Conservation (phyloP, 192 early-diverging fungal species). For the Rhizophagus prolifer region DNA sequence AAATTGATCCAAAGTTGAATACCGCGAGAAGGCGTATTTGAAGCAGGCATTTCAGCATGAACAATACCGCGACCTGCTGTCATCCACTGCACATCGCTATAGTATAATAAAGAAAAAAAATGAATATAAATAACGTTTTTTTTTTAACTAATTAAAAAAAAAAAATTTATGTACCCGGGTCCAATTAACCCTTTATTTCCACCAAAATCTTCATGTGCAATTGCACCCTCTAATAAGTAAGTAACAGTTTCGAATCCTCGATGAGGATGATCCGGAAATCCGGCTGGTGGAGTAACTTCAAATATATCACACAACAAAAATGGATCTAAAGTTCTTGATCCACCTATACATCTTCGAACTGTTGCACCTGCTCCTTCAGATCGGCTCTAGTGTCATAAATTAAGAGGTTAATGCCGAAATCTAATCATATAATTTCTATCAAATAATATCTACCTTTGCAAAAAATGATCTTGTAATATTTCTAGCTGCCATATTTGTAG, state of each 20-base stretch:
- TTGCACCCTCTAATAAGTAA: constrained; percentile 58
- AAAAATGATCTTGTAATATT: constrained; percentile 18
- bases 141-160: background rate
- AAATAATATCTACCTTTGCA: constrained; percentile 5
- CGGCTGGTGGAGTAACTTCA: constrained; percentile 40
- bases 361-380: constrained; percentile 81
- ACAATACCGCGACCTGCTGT: constrained; percentile 72
- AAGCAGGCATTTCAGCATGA: constrained; percentile 72
- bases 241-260: constrained; percentile 83
- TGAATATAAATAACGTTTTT: background rate
- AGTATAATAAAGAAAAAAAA: background rate
- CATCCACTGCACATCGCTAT: constrained; percentile 72
- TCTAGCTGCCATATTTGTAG: background rate
- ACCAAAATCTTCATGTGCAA: constrained; percentile 75
- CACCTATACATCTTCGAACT: constrained; percentile 78
- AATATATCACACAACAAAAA: constrained; percentile 87
- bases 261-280: constrained; percentile 75
- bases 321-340: constrained; percentile 71
- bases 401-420: background rate
- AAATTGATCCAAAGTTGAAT: constrained; percentile 83
- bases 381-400: constrained; percentile 28
- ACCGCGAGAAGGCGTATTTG: constrained; percentile 36
- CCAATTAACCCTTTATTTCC: constrained; percentile 69
- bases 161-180: constrained; percentile 49
- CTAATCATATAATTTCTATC: background rate